A percentile compares a stretch with the other conserved stretches of the same genome.
Conservation (phyloP, 805 yeast species). For the Jamesozyma hellenica region DNA sequence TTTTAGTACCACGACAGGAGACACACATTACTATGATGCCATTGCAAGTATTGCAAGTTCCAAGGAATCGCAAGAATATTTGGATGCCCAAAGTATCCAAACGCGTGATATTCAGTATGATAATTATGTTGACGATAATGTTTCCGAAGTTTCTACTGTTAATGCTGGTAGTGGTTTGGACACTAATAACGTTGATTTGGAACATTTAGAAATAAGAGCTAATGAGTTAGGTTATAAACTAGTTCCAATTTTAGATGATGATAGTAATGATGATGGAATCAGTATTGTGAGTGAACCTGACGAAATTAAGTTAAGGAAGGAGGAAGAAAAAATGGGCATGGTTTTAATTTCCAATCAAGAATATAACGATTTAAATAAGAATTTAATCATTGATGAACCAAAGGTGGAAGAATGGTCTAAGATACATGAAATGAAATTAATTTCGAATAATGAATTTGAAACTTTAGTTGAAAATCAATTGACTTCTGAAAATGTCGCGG, state of each 20-base stretch:
- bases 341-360: slow-evolving; percentile 6
- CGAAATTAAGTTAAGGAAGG: neutral
- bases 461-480: slow-evolving; percentile 4
- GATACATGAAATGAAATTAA: slow-evolving; percentile 6
- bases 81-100: neutral
- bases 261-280: neutral
- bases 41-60: neutral
- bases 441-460: slow-evolving; percentile 5
- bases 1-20: neutral
- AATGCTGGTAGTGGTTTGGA: neutral
- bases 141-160: neutral
- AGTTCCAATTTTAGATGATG: slow-evolving; percentile 5
- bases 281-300: neutral
- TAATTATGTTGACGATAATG: neutral
- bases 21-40: neutral
- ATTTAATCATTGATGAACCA: slow-evolving; percentile 1
- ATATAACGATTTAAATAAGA: neutral
- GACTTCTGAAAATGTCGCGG: slow-evolving; percentile 11
- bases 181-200: slow-evolving; percentile 1
- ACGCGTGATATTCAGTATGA: too few species aligned
- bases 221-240: slow-evolving; percentile 10
- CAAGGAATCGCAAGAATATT: neutral
- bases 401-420: slow-evolving; percentile 7
- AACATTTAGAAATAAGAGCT: slow-evolving; percentile 8
- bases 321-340: neutral